These are phyloP conservation scores for Cyberlindnera americana DNA, from an alignment of 805 yeast genomes.

Conservation along the genomic window DNA sequence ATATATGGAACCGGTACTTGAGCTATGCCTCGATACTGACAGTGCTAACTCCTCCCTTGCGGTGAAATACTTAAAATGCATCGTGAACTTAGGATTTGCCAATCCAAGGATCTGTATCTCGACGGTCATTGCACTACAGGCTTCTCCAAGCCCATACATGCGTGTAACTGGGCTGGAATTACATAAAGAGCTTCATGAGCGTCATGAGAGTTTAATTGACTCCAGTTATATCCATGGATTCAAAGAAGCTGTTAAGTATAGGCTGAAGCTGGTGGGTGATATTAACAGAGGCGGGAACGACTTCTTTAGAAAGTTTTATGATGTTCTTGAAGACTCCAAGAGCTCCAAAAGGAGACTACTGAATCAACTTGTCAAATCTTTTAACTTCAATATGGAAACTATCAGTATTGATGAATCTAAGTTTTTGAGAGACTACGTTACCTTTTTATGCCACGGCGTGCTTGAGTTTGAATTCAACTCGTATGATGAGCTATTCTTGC, in stretches of 20 bases:
- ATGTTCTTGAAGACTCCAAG: slow-evolving; percentile 39
- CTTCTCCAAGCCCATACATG: slow-evolving; percentile 44
- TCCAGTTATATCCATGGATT: slow-evolving; percentile 62
- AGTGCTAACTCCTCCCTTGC: slow-evolving; percentile 47
- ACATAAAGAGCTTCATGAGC: slow-evolving; percentile 54
- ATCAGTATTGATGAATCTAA: slow-evolving; percentile 19
- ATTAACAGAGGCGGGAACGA: background rate
- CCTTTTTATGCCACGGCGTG: slow-evolving; percentile 36
- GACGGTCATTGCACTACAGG: slow-evolving; percentile 65
- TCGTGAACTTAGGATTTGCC: slow-evolving; percentile 63
- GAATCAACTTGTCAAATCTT: slow-evolving; percentile 30
- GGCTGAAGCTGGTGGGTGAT: slow-evolving; percentile 27
- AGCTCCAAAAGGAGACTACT: slow-evolving; percentile 41
- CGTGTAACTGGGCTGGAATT: slow-evolving; percentile 47
- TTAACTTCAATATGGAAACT: slow-evolving; percentile 28
- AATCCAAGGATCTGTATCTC: slow-evolving; percentile 71
- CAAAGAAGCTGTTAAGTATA: slow-evolving; percentile 46
- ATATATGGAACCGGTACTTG: slow-evolving; percentile 47
- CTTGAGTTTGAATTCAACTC: slow-evolving; percentile 37
- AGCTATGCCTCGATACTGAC: slow-evolving; percentile 45
- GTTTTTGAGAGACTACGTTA: slow-evolving; percentile 26
- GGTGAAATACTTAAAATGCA: slow-evolving; percentile 49
- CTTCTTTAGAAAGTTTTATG: slow-evolving; percentile 40
- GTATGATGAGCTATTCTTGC: slow-evolving; percentile 48
- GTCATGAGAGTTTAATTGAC: slow-evolving; percentile 70